Conservation (phyloP, 805 yeast species). For the Ogataea nitratoaversa region DNA sequence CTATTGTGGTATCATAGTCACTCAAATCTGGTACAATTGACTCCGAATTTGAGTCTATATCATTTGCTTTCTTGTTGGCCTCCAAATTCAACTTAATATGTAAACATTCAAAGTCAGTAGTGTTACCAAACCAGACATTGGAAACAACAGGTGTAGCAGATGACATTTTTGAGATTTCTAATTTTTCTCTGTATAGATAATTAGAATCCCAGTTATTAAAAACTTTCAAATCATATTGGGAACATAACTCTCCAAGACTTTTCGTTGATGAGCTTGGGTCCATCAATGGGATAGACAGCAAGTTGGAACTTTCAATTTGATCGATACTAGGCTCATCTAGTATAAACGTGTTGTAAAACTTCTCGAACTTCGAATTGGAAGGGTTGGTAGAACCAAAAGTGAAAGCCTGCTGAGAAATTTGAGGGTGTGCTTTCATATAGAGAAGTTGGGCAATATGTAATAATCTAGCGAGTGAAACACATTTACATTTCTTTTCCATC, state of each 20-base stretch:
- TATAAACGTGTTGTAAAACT: constrained; percentile 27
- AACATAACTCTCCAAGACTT: constrained; percentile 26
- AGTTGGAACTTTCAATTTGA: constrained; percentile 15
- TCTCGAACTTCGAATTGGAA: too few relatives aligned
- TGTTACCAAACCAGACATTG: constrained; percentile 79
- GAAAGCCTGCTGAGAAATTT: constrained; percentile 9
- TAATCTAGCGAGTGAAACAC: constrained; percentile 37
- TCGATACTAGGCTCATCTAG: constrained; percentile 17
- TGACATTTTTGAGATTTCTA: constrained; percentile 83
- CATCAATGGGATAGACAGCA: constrained; percentile 29
- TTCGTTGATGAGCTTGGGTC: constrained; percentile 20
- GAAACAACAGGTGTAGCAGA: constrained; percentile 57
- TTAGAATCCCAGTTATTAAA: constrained; percentile 66
- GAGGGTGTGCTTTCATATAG: constrained; percentile 24
- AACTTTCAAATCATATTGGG: constrained; percentile 36
- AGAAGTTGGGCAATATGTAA: constrained; percentile 40
- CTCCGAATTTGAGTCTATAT: too few relatives aligned
- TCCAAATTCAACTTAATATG: constrained; percentile 22
- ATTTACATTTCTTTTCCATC: constrained; percentile 29
- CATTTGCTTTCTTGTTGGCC: too few relatives aligned
- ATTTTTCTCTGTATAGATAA: constrained; percentile 64
- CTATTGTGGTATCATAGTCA: too few relatives aligned
- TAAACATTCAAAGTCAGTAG: constrained; percentile 58
- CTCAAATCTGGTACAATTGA: too few relatives aligned
- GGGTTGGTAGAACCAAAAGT: background rate